Evolutionary conservation across 73 alveolate genomes (phyloP).

Genomic region (Uronychia binucleata): DNA sequence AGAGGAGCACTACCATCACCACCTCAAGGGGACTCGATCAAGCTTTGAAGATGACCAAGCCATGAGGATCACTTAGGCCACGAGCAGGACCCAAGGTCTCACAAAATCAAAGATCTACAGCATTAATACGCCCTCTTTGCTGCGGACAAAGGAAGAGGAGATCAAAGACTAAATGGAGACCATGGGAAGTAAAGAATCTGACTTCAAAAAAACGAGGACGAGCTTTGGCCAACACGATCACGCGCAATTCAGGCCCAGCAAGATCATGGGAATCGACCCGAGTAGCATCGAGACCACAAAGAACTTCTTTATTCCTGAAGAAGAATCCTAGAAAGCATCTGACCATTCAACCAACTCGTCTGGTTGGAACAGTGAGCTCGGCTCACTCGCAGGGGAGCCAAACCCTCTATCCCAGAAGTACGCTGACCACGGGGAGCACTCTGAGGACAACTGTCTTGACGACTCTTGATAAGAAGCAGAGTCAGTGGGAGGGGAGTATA

Average conservation of each 20-base stretch:
- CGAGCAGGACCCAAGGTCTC: not conserved
- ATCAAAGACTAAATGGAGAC: not conserved
- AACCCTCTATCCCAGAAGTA: not conserved
- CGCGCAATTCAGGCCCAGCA: not conserved
- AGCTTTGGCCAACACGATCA: not conserved
- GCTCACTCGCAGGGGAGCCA: not conserved
- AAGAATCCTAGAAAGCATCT: not conserved
- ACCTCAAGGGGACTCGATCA: not conserved
- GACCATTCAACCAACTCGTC: not conserved
- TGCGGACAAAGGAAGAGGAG: not conserved
- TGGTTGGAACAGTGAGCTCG: not conserved
- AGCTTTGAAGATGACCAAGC: not conserved
- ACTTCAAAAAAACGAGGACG: not conserved
- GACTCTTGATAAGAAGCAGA: not conserved
- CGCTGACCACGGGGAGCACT: not conserved
- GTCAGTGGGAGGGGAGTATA: not conserved
- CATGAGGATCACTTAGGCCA: not conserved
- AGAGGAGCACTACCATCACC: not conserved
- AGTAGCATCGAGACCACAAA: not conserved
- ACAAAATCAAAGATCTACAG: not conserved
- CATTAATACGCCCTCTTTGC: not conserved
- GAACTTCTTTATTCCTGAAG: not conserved
- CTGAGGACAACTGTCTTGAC: not conserved
- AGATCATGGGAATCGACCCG: not conserved
- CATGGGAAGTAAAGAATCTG: not conserved